A percentile compares a stretch with the other conserved stretches of the same genome.
These are phyloP conservation scores for Corylus americana DNA, from an alignment of 306 rosid genomes.

Conservation along the genomic window DNA sequence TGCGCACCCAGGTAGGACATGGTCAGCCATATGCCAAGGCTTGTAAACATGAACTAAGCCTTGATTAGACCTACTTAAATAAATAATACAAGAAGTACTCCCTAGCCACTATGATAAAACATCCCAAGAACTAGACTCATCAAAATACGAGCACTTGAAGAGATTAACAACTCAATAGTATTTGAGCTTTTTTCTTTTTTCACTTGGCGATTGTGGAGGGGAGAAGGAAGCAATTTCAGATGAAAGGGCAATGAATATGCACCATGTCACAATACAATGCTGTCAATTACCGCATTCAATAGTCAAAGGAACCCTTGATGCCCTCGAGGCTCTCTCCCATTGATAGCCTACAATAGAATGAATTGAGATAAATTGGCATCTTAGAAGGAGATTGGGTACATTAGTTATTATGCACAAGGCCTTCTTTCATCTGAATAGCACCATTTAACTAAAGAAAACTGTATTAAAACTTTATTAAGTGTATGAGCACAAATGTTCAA, in stretches of 20 bases:
- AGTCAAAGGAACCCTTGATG: conserved; percentile 70
- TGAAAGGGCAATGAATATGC: background rate
- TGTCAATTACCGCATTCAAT: conserved; percentile 20
- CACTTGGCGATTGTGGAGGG: background rate
- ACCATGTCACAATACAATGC: background rate
- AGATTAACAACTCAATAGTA: background rate
- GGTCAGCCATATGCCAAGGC: too few species aligned
- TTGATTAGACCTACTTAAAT: too few species aligned
- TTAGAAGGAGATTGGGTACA: background rate
- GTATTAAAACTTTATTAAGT: too few species aligned
- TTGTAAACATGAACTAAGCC: too few species aligned
- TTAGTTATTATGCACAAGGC: background rate
- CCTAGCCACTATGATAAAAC: too few species aligned
- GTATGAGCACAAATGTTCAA: too few species aligned
- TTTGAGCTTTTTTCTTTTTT: background rate
- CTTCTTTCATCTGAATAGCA: too few species aligned
- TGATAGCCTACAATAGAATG: conserved; percentile 63
- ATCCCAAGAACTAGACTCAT: too few species aligned
- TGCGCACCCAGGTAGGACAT: too few species aligned
- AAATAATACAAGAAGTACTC: too few species aligned
- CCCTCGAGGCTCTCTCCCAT: conserved; percentile 85
- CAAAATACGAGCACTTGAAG: too few species aligned
- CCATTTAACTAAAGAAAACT: too few species aligned
- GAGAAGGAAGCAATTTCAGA: background rate
- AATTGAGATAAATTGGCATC: background rate